These are phyloP conservation scores for Gleditsia sinensis DNA, from an alignment of 306 rosid genomes.

Conservation along the genomic window DNA sequence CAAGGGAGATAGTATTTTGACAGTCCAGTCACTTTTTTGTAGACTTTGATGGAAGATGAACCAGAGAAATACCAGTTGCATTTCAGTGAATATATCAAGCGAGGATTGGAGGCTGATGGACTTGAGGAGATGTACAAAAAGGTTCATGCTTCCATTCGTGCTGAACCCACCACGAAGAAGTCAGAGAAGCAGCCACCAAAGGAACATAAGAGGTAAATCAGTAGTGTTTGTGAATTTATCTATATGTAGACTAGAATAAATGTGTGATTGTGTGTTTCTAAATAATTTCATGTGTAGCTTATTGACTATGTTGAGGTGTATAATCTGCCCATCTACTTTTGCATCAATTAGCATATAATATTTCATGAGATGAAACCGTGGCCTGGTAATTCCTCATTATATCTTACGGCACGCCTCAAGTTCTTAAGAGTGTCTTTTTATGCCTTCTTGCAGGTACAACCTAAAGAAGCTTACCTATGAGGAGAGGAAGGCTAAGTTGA, in stretches of 20 bases:
- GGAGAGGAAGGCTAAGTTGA: slow-evolving; percentile 61
- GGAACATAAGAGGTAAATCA: slow-evolving; percentile 64
- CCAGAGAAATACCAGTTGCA: slow-evolving; percentile 80
- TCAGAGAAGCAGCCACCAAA: slow-evolving; percentile 62
- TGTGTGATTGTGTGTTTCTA: not conserved
- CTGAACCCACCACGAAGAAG: slow-evolving; percentile 53
- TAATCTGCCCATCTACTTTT: no score
- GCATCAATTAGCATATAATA: not conserved
- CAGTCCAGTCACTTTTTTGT: not conserved
- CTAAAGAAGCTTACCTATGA: slow-evolving; percentile 77
- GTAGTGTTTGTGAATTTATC: not conserved
- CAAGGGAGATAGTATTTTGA: not conserved
- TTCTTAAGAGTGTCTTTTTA: not conserved
- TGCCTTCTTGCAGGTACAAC: slow-evolving; percentile 46
- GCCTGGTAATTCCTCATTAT: not conserved
- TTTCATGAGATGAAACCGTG: no score
- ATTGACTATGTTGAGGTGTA: not conserved
- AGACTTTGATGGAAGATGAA: slow-evolving; percentile 75
- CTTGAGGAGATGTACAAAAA: slow-evolving; percentile 70
- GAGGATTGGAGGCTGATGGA: slow-evolving; percentile 58
- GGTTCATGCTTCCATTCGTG: slow-evolving; percentile 85
- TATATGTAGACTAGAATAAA: not conserved
- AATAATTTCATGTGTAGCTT: not conserved
- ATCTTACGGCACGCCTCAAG: not conserved
- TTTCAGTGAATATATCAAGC: slow-evolving; percentile 68